Evolutionary conservation across 345 rosid species (phyloP), one percentile per base, ranked within the genome.

Genomic region (Schrenkiella parvula): DNA sequence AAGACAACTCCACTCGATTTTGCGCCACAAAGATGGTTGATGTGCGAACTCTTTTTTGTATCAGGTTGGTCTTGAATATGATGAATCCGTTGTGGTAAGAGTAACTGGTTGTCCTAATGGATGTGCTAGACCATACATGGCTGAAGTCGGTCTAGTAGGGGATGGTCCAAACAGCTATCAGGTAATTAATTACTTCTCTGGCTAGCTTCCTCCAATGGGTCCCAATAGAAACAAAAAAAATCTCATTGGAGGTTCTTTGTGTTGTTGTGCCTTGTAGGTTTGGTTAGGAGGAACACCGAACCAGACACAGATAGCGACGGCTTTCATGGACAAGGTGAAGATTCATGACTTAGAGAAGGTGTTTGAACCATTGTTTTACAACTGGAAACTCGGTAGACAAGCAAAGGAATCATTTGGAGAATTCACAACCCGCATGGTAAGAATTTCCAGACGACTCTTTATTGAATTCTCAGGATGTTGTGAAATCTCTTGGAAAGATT

Each of bases 151-250:
- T 60, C 78, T 92, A 51, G 98, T 92, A 52, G 98, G 98, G 69
- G 96, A 92, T 82, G 96, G 98, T 73, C 98, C 98, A 17, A 90
- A 88, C 75, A 90, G 96, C 83, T 92, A 90, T 75, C 96, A 92
- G 96, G 98, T 88, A 47, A 78, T 32, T 18, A n/a, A 9, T 42
- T 12, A 12, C 43, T 1, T 50, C 17, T 51, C 23, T 23, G 5
- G 26, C 29, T 29, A 28, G 32, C 17, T 61, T 17, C 14, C 47
- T 37, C 58, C 14, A 25, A 3, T 12, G 29, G 14, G 28, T 28
- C 42, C 34, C 53, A 46, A 39, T 14, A 6, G 18, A 13, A 50
- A n/a, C 1, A 21, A 21, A 23, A n/a, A 43, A 46, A 23, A 58
- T 39, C 66, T 57, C 14, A 59, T 34, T 47, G 23, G 5, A 2